Conservation (phyloP, 495 filamentous ascomycete species). For the Penicillium lagena region DNA sequence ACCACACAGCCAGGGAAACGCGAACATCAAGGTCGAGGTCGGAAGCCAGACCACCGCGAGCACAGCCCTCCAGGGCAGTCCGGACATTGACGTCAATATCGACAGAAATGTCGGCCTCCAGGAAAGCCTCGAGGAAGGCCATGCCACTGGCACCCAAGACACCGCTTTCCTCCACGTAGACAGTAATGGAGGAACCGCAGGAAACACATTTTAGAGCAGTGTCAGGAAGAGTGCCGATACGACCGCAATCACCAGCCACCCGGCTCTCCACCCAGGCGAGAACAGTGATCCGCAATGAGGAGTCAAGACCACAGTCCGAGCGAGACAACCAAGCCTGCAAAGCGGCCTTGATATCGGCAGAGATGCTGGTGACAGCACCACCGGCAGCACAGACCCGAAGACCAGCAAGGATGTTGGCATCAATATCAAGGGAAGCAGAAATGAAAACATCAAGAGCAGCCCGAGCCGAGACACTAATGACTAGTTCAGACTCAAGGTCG, state of each 20-base stretch:
- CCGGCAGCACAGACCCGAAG: slow-evolving; percentile 33
- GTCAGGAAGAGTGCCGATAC: slow-evolving; percentile 20
- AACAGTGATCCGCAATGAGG: slow-evolving; percentile 24
- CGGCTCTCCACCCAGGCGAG: slow-evolving; percentile 31
- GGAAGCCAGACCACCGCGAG: slow-evolving; percentile 25
- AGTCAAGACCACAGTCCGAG: slow-evolving; percentile 24
- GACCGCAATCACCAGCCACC: slow-evolving; percentile 20
- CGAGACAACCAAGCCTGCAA: slow-evolving; percentile 27
- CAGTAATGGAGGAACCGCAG: slow-evolving; percentile 28
- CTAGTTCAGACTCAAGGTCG: slow-evolving; percentile 21
- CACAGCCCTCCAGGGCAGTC: slow-evolving; percentile 23
- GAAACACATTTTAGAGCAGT: slow-evolving; percentile 29
- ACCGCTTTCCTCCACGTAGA: slow-evolving; percentile 25
- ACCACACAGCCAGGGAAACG: slow-evolving; percentile 30
- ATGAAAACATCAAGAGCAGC: slow-evolving; percentile 26
- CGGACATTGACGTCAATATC: slow-evolving; percentile 24
- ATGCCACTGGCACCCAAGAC: slow-evolving; percentile 22
- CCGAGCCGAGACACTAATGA: slow-evolving; percentile 28
- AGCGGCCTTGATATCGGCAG: slow-evolving; percentile 27
- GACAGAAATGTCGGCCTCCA: slow-evolving; percentile 21
- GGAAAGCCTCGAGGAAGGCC: slow-evolving; percentile 30
- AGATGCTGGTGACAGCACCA: slow-evolving; percentile 26
- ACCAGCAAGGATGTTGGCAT: slow-evolving; percentile 25
- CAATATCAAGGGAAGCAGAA: slow-evolving; percentile 14
- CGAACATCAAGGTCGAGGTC: slow-evolving; percentile 23